Percentiles rank a stretch among this genome's conserved stretches.
phyloP scores from a whole-genome alignment of 1,284 basidiomycete species.

The Kwoniella shivajii region DNA sequence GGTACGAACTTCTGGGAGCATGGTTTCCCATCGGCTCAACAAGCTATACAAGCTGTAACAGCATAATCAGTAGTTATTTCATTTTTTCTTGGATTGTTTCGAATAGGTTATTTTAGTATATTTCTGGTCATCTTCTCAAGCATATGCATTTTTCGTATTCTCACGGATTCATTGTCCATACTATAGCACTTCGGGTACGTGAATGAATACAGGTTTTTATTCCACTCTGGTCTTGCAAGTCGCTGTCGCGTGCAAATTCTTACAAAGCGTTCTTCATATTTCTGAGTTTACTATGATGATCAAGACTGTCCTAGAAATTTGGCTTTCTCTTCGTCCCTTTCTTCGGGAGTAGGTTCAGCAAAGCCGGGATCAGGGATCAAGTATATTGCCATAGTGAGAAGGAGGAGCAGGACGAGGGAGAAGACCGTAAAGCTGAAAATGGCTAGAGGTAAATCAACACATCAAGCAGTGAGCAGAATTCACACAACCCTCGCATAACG shows the following conservation, averaged over 20 bases:
- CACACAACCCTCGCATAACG: too few relatives aligned
- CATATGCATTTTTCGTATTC: too few relatives aligned
- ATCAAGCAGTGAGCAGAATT: too few relatives aligned
- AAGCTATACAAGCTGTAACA: conserved; percentile 9
- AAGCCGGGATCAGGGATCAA: conserved; percentile 17
- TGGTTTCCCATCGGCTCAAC: conserved; percentile 33
- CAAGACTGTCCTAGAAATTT: too few relatives aligned
- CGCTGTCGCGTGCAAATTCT: not conserved
- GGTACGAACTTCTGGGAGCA: conserved; percentile 81
- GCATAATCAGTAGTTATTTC: conserved; percentile 1
- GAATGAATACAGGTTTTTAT: not conserved
- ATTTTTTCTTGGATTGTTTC: not conserved
- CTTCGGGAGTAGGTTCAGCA: not conserved
- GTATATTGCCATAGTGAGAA: conserved; percentile 10
- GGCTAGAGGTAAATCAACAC: conserved; percentile 1
- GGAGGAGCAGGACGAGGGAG: conserved; percentile 5
- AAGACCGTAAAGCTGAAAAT: conserved; percentile 13
- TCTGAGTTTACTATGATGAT: too few relatives aligned
- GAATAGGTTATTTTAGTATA: not conserved
- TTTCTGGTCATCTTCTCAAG: not conserved
- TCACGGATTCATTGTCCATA: not conserved
- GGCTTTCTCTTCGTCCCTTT: conserved; percentile 2
- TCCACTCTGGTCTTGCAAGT: not conserved
- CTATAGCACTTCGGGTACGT: too few relatives aligned
- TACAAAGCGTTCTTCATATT: too few relatives aligned